phyloP scores from a whole-genome alignment of 352 stramenopile genomes.

The Globisporangium echinulatum region DNA sequence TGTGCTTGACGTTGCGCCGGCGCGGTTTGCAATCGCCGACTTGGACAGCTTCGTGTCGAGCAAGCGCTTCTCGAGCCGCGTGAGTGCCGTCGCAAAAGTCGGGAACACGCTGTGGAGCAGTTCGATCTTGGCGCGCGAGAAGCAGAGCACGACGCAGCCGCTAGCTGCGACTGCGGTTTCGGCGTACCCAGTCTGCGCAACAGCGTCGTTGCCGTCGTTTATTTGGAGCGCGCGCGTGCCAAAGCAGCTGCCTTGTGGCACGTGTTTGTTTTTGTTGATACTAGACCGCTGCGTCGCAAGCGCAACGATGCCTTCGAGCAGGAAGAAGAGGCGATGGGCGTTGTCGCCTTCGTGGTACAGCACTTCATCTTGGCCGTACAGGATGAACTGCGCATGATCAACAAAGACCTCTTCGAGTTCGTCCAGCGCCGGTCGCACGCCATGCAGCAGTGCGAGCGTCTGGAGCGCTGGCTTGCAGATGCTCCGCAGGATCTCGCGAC shows the following conservation, averaged over 20 bases:
- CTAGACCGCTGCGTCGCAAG: neutral
- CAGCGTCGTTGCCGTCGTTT: neutral
- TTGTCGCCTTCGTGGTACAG: slow-evolving; percentile 34
- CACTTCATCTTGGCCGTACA: slow-evolving; percentile 35
- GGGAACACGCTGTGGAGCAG: slow-evolving; percentile 23
- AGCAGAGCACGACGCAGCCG: slow-evolving; percentile 28
- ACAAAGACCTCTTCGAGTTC: slow-evolving; percentile 30
- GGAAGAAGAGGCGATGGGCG: slow-evolving; percentile 25
- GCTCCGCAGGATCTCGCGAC: slow-evolving; percentile 29
- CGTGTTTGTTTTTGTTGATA: slow-evolving; percentile 1
- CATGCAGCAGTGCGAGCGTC: slow-evolving; percentile 20
- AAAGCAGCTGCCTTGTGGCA: slow-evolving; percentile 29
- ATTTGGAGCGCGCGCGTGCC: slow-evolving; percentile 18
- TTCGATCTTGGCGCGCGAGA: slow-evolving; percentile 18
- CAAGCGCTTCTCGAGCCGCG: slow-evolving; percentile 20
- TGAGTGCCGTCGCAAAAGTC: slow-evolving; percentile 13
- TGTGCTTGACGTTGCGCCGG: neutral
- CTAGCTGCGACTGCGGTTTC: slow-evolving; percentile 26
- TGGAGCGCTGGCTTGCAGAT: slow-evolving; percentile 31
- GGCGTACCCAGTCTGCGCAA: slow-evolving; percentile 16
- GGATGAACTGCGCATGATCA: slow-evolving; percentile 26
- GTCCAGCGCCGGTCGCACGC: slow-evolving; percentile 17
- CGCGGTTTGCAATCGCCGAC: slow-evolving; percentile 6
- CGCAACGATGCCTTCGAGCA: slow-evolving; percentile 18
- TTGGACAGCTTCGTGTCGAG: slow-evolving; percentile 26